A percentile compares a stretch with the other conserved stretches of the same genome.
These are phyloP conservation scores for Fusarium redolens DNA, from an alignment of 2,329 filamentous ascomycete species.

Conservation along the genomic window DNA sequence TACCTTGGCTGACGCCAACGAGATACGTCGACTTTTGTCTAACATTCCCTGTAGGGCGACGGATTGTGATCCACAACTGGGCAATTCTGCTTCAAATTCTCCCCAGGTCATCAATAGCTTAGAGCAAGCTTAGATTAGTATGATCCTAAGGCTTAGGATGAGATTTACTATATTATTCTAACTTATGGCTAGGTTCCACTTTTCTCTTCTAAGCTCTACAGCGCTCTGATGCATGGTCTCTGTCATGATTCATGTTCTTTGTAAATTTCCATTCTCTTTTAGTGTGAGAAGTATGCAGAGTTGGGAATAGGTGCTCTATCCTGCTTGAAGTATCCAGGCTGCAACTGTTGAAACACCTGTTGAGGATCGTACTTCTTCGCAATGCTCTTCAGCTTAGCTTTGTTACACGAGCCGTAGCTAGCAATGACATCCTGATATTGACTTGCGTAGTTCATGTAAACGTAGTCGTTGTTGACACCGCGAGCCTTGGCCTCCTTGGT, in stretches of 20 bases:
- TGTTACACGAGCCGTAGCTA: slow-evolving; percentile 4
- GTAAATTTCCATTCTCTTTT: background rate
- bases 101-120: background rate
- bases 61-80: too few species aligned
- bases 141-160: background rate
- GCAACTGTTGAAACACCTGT: slow-evolving; percentile 6
- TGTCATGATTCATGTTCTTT: background rate
- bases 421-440: slow-evolving; percentile 14
- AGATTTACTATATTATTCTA: background rate
- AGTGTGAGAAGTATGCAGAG: background rate
- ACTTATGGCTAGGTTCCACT: background rate
- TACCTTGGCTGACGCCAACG: background rate
- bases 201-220: background rate
- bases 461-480: background rate
- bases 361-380: slow-evolving; percentile 13
- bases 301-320: slow-evolving; percentile 12
- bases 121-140: background rate
- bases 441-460: slow-evolving; percentile 31
- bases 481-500: slow-evolving; percentile 5
- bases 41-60: background rate
- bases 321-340: slow-evolving; percentile 42
- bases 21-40: background rate
- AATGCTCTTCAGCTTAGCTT: slow-evolving; percentile 9
- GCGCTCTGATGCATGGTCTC: background rate
- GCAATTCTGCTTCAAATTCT: background rate